phyloP scores from a whole-genome alignment of 192 early-diverging fungal genomes.

The Backusella westeae region DNA sequence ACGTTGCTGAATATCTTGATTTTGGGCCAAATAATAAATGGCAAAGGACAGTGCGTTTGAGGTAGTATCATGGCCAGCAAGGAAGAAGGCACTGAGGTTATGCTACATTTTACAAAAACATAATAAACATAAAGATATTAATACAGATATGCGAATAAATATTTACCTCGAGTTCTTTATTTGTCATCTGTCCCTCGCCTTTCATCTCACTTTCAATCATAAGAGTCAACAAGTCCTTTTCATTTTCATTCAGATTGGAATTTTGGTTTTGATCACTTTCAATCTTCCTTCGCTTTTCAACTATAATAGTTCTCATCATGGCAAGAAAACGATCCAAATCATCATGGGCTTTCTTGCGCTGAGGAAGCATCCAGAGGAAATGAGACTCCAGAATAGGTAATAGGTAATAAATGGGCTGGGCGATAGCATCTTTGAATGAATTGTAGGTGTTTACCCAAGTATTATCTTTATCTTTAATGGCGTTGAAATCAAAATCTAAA shows the following conservation, averaged over 20 bases:
- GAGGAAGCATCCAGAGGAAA: background rate
- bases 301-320: background rate
- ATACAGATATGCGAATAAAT: slow-evolving; percentile 24
- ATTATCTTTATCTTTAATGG: background rate
- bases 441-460: background rate
- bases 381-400: background rate
- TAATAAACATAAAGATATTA: background rate
- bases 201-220: background rate
- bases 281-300: slow-evolving; percentile 4
- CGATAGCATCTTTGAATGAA: background rate
- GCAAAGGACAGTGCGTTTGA: slow-evolving; percentile 50
- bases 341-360: background rate
- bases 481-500: background rate
- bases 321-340: background rate
- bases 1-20: slow-evolving; percentile 49
- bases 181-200: background rate
- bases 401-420: background rate
- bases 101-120: background rate
- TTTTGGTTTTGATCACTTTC: background rate
- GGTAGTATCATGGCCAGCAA: slow-evolving; percentile 59
- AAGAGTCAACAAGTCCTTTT: background rate
- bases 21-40: slow-evolving; percentile 47
- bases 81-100: slow-evolving; percentile 43
- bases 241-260: background rate
- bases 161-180: background rate